Percentiles rank a stretch among this genome's conserved stretches.
Conservation (phyloP, 1,284 basidiomycete genomes). For the Laetiporus sulphureus region DNA sequence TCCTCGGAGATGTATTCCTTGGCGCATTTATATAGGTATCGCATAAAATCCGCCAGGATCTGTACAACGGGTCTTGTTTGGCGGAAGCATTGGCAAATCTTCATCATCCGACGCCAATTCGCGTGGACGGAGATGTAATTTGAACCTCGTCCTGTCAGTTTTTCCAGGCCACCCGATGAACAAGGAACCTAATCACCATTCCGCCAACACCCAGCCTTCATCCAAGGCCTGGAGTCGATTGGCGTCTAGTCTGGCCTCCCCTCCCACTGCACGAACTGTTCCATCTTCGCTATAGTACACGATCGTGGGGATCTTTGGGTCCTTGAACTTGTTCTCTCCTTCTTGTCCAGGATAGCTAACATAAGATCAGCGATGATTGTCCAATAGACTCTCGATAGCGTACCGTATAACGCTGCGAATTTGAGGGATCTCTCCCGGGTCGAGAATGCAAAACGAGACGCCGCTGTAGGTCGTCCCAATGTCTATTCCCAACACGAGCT, state of each 20-base stretch:
- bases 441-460: slow-evolving; percentile 37
- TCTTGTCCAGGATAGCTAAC: slow-evolving; percentile 37
- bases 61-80: slow-evolving; percentile 36
- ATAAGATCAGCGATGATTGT: not conserved
- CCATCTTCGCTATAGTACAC: slow-evolving; percentile 46
- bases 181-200: slow-evolving; percentile 22
- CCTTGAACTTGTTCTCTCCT: slow-evolving; percentile 30
- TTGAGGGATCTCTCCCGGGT: slow-evolving; percentile 41
- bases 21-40: slow-evolving; percentile 41
- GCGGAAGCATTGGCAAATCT: slow-evolving; percentile 34
- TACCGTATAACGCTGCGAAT: slow-evolving; percentile 31
- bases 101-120: slow-evolving; percentile 26
- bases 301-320: slow-evolving; percentile 51
- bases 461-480: slow-evolving; percentile 50
- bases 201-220: slow-evolving; percentile 47
- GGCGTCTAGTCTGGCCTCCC: slow-evolving; percentile 41
- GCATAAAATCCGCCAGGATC: slow-evolving; percentile 47
- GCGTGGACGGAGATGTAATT: slow-evolving; percentile 42
- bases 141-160: slow-evolving; percentile 39
- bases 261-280: slow-evolving; percentile 39
- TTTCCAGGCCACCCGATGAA: not conserved
- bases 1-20: slow-evolving; percentile 40
- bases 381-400: not conserved
- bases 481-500: slow-evolving; percentile 43
- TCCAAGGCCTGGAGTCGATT: slow-evolving; percentile 36